Evolutionary conservation across 495 filamentous ascomycete genomes (phyloP).

Genomic region (Aspergillus hancockii): DNA sequence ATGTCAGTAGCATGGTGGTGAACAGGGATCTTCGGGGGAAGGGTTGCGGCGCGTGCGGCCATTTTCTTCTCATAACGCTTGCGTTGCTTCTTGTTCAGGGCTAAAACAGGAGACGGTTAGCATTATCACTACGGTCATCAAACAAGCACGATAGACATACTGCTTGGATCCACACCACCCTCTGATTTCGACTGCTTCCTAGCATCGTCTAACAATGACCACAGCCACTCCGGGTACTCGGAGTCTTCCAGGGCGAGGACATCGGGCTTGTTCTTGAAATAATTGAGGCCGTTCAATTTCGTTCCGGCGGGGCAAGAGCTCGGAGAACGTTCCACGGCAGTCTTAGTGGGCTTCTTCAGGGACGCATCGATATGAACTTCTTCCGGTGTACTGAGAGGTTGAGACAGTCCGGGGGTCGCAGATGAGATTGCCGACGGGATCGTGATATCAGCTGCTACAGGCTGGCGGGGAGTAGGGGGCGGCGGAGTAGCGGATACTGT

Average conservation of each 20-base stretch:
- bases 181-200: conserved; percentile 37
- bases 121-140: background rate
- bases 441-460: conserved; percentile 34
- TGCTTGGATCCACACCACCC: conserved; percentile 50
- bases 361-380: conserved; percentile 34
- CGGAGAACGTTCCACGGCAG: conserved; percentile 27
- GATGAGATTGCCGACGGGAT: conserved; percentile 45
- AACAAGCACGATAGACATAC: conserved; percentile 51
- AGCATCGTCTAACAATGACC: conserved; percentile 66
- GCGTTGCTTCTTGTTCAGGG: conserved; percentile 59
- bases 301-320: conserved; percentile 70
- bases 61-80: conserved; percentile 63
- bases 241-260: conserved; percentile 74
- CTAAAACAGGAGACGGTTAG: conserved; percentile 25
- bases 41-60: conserved; percentile 62
- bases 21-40: conserved; percentile 75
- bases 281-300: conserved; percentile 76
- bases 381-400: conserved; percentile 46
- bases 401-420: conserved; percentile 47
- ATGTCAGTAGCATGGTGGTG: conserved; percentile 85
- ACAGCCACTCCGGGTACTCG: conserved; percentile 92
- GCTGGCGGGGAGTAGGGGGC: conserved; percentile 54
- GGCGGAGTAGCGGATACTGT: conserved; percentile 50
- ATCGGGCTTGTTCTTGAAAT: conserved; percentile 77
- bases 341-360: conserved; percentile 27